Evolutionary conservation across 768 basidiomycete species (phyloP).

Genomic region (Sutorius australiensis): DNA sequence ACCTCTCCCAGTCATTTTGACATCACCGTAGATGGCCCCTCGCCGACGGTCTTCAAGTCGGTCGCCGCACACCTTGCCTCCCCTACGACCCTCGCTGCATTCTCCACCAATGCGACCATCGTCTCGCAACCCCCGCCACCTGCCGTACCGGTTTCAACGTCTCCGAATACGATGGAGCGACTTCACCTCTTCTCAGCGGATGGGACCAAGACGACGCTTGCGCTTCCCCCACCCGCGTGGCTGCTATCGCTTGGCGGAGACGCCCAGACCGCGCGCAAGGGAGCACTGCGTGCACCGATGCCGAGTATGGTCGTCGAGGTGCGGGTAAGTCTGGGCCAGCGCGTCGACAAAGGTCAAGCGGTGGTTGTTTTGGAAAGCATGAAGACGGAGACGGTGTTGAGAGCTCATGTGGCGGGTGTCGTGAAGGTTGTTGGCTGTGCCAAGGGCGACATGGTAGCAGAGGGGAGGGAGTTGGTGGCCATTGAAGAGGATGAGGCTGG

Average conservation of each 20-base stretch:
- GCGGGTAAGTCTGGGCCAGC: slow-evolving; percentile 70
- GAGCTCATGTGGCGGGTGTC: slow-evolving; percentile 64
- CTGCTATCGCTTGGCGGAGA: slow-evolving; percentile 63
- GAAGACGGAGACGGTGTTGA: slow-evolving; percentile 93
- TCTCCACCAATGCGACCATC: slow-evolving; percentile 58
- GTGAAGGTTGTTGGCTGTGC: slow-evolving; percentile 70
- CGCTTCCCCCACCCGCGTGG: slow-evolving; percentile 71
- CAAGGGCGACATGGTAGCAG: slow-evolving; percentile 90
- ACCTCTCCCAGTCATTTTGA: slow-evolving; percentile 47
- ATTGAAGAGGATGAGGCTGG: slow-evolving; percentile 44
- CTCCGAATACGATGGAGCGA: slow-evolving; percentile 60
- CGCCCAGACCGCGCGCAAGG: slow-evolving; percentile 49
- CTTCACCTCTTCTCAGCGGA: slow-evolving; percentile 65
- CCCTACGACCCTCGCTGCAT: slow-evolving; percentile 49
- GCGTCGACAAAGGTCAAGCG: slow-evolving; percentile 75
- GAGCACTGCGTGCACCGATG: slow-evolving; percentile 80
- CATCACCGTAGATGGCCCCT: slow-evolving; percentile 40
- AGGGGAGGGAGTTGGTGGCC: slow-evolving; percentile 74
- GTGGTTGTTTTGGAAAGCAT: slow-evolving; percentile 90
- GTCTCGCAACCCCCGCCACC: slow-evolving; percentile 64
- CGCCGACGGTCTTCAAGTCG: slow-evolving; percentile 39
- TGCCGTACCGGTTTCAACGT: slow-evolving; percentile 49
- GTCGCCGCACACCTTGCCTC: slow-evolving; percentile 57
- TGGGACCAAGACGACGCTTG: slow-evolving; percentile 61
- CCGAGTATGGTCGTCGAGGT: slow-evolving; percentile 93